Evolutionary conservation across 306 rosid species (phyloP), one percentile per base, ranked within the genome.

Genomic region (Cotoneaster glaucophyllus): DNA sequence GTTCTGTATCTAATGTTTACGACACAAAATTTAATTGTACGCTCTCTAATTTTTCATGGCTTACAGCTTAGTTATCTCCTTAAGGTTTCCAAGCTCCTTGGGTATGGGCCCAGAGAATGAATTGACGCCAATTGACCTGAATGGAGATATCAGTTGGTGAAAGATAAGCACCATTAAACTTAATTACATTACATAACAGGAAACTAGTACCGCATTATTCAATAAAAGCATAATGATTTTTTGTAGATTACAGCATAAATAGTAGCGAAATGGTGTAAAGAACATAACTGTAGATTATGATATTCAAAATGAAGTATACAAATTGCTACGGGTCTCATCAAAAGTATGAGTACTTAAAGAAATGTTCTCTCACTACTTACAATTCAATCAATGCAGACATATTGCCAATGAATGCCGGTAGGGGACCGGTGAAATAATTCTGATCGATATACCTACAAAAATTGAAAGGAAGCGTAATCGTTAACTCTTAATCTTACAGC

Each of bases 51-150:
- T 5, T 25, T 26, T 61, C 37, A 52, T 48, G 21, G 26, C 85
- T 82, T 73, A 82, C 85, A 82, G 34, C 68, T 25, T 0, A 3
- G 1, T 34, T 13, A 82, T 65, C n/a, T 61, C 54, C 78, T n/a
- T 73, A 39, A 82, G 85, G 48, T 77, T 82, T 50, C 81, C 85
- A 73, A 82, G 75, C 75, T 82, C 85, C 81, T 67, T 82, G 9
- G 85, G 85, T 52, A 82, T 68, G 44, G 71, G 8, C 8, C 85
- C 85, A 9, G 13, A 52, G 57, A 82, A 82, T 39, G 75, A 2
- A 70, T 82, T 82, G 69, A 8, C 25, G 54, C 67, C 29, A 41
- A 77, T 56, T 5, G 76, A 67, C 66, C 85, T 82, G 62, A 21
- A 72, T 32, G 13, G 44, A n/a, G 39, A 64, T 10, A 41, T 29